Percentiles rank a stretch among this genome's conserved stretches.
These are phyloP conservation scores for Marchantia polymorpha DNA, from an alignment of 225 moss, liverwort and hornwort genomes.

Conservation along the genomic window DNA sequence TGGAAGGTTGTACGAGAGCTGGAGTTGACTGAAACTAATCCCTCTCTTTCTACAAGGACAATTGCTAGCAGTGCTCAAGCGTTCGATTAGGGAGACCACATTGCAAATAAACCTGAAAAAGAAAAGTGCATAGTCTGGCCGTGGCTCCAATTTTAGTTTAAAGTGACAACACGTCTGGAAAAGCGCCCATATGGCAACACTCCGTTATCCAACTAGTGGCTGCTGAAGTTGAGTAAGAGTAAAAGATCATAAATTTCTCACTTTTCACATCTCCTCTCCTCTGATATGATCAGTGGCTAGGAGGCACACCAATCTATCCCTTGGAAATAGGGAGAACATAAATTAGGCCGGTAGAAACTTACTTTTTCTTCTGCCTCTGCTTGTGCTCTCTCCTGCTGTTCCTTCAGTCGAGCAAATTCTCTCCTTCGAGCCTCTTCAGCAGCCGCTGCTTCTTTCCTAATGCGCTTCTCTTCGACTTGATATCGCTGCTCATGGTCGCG, in stretches of 20 bases:
- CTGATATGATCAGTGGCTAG: not conserved
- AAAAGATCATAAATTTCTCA: not conserved
- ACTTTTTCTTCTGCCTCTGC: conserved; percentile 57
- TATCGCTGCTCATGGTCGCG: conserved; percentile 91
- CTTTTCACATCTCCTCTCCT: not conserved
- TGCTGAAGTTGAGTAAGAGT: too few relatives aligned
- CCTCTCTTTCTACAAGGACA: too few relatives aligned
- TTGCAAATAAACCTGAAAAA: too few relatives aligned
- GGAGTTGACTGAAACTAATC: too few relatives aligned
- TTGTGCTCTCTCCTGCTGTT: conserved; percentile 56
- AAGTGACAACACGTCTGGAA: too few relatives aligned
- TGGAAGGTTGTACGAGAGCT: too few relatives aligned
- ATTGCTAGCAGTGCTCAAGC: too few relatives aligned
- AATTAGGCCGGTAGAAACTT: not conserved
- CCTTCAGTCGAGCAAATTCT: conserved; percentile 61
- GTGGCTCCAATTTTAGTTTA: too few relatives aligned
- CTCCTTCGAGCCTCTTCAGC: conserved; percentile 87
- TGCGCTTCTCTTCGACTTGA: conserved; percentile 87
- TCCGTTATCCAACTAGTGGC: too few relatives aligned
- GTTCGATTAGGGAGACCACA: too few relatives aligned
- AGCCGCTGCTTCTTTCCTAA: conserved; percentile 89
- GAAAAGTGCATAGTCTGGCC: too few relatives aligned
- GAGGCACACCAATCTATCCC: not conserved
- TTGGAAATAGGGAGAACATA: not conserved
- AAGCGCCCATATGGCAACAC: too few relatives aligned